Evolutionary conservation across 306 rosid species (phyloP), one percentile per base, ranked within the genome.

Genomic region (Pyrus bretschneideri): DNA sequence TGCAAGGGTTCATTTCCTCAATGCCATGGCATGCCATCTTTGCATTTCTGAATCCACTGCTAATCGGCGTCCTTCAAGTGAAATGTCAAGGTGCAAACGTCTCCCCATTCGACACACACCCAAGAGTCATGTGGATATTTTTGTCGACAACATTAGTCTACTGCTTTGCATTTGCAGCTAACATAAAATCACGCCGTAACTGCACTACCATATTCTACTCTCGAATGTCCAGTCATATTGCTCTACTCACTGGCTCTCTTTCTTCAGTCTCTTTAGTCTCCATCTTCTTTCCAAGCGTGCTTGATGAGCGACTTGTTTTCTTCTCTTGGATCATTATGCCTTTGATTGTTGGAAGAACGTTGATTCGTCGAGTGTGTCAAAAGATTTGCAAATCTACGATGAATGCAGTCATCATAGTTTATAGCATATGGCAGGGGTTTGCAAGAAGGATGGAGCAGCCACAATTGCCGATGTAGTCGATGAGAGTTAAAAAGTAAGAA

Each of bases 11-110:
- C 4, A 45, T 29, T 65, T 66, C 65, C 44, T 35, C 72, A 9
- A 58, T 58, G 68, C 68, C 80, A 77, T 68, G 74, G 74, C 80
- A 76, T 58, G 59, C 33, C 21, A 46, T 58, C 40, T 76, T 76
- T 45, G 59, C 58, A 29, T 68, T 55, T 76, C 45, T 76, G 3
- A 76, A 76, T 76, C 80, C 74, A 55, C 38, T 76, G n/a, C 69
- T 76, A 11, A 58, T 76, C 10, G 69, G 68, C 14, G 58, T 68
- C 7, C 57, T 76, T 21, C 80, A 68, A 76, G 80, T 27, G 60
- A 44, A 76, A 55, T 76, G 67, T 31, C 79, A 67, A 54, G 58
- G 60, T 2, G 45, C 40, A 74, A 11, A 12, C 1, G 23, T 25
- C 1, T 74, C 71, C 21, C 78, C 78, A 17, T 75, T 75, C 31